Evolutionary conservation across 345 rosid species (phyloP), one percentile per base, ranked within the genome.

Genomic region (Gossypium mustelinum): DNA sequence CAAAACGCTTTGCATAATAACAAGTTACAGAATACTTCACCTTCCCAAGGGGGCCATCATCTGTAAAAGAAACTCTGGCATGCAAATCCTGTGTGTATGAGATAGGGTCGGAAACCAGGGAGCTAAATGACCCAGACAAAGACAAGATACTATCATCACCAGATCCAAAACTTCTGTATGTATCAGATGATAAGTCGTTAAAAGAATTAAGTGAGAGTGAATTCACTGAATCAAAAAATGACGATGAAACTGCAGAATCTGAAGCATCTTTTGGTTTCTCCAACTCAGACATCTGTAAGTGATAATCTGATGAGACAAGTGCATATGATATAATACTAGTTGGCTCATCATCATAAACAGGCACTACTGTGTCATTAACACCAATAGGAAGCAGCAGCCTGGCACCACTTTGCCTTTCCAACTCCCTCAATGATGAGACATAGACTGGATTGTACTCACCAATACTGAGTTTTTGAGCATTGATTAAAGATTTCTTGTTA

Each of bases 261-360:
- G 75, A 74, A 39, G 77, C 84, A 73, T 90, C 89, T 78, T 84
- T 88, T 48, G 81, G 56, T 81, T 82, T 88, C 84, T 88, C 96
- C 58, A 75, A 76, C 76, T 90, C 93, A 62, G 88, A 86, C 79
- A 89, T 80, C 79, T 85, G 94, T 50, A 78, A 78, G 75, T 79
- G 83, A 80, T 93, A 95, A 24, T 86, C 94, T 11, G 88, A 79
- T 47, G 99, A 93, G 48, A 72, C 77, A 76, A 95, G 90, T 17
- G 94, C 94, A 83, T 93, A 89, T 8, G 99, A 84, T 79, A 95
- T 91, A 68, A 91, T 80, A 79, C 99, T 95, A 60, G 99, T 93
- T 51, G 97, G 98, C 68, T 95, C 99, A 67, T 95, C 98, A 73
- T 95, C 99, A 62, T 87, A 93, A 69, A 95, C 92, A 56, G 98